Percentiles rank a stretch among this genome's conserved stretches.
phyloP scores from a whole-genome alignment of 306 rosid genomes.

The Neltuma alba region DNA sequence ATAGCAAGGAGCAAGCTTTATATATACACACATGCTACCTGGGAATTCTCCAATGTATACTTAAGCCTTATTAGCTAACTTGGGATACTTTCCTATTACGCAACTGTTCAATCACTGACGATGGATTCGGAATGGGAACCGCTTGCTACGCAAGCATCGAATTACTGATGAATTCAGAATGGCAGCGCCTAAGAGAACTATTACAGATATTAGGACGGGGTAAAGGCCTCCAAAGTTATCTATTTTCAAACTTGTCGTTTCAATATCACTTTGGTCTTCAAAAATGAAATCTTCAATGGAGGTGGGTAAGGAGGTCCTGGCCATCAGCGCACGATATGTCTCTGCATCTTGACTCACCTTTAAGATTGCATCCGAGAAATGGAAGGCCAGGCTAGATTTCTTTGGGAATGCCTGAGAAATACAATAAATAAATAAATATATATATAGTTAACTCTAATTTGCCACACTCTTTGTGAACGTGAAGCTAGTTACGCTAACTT shows the following conservation, averaged over 20 bases:
- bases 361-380: slow-evolving; percentile 49
- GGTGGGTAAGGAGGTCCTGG: not conserved
- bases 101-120: too few relatives aligned
- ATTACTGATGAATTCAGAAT: too few relatives aligned
- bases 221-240: not conserved
- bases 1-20: not conserved
- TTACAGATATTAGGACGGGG: not conserved
- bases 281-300: not conserved
- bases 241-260: not conserved
- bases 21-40: not conserved
- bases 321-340: not conserved
- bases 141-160: too few relatives aligned
- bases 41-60: too few relatives aligned
- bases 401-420: slow-evolving; percentile 44
- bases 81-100: too few relatives aligned
- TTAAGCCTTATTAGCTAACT: too few relatives aligned
- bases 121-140: not conserved
- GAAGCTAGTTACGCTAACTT: too few relatives aligned
- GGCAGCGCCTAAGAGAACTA: too few relatives aligned
- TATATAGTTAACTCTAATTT: too few relatives aligned
- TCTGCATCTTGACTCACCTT: slow-evolving; percentile 36
- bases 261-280: too few relatives aligned
- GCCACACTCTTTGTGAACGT: too few relatives aligned
- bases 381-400: slow-evolving; percentile 37
- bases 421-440: too few relatives aligned